Conservation (phyloP, 345 rosid genomes). For the Conringia planisiliqua region DNA sequence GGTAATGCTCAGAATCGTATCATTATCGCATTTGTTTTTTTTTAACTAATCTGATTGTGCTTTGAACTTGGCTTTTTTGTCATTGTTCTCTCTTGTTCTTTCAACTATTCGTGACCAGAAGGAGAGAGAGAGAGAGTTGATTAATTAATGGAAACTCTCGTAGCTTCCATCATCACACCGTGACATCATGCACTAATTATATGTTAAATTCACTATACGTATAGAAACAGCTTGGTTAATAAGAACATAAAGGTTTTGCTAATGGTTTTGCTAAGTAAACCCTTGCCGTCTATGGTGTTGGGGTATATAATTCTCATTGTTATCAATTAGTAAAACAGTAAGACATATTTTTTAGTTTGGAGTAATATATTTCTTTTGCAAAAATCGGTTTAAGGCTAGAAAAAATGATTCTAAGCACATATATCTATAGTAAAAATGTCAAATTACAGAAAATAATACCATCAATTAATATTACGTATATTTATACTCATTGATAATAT, state of each 20-base stretch:
- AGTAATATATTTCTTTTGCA: background rate
- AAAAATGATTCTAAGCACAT: background rate
- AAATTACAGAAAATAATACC: background rate
- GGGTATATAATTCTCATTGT: background rate
- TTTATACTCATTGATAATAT: background rate
- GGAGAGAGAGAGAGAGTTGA: background rate
- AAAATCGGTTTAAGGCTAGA: background rate
- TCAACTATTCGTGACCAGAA: constrained; percentile 14
- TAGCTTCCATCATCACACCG: constrained; percentile 22
- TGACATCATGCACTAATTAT: constrained; percentile 16
- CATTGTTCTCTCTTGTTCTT: constrained; percentile 10
- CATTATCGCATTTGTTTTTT: constrained; percentile 1
- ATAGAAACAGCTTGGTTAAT: background rate
- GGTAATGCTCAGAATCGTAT: constrained; percentile 33
- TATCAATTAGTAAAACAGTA: background rate
- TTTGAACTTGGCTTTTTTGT: constrained; percentile 17
- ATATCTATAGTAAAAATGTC: background rate
- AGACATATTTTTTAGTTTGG: background rate
- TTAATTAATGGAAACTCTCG: constrained; percentile 22
- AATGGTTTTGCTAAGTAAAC: background rate
- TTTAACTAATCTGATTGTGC: constrained; percentile 6
- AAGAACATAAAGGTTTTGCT: background rate
- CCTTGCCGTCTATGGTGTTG: background rate
- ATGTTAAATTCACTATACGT: background rate
- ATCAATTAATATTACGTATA: background rate